Evolutionary conservation across 495 filamentous ascomycete species (phyloP), one percentile per base, ranked within the genome.

Genomic region (Talaromyces ruber): DNA sequence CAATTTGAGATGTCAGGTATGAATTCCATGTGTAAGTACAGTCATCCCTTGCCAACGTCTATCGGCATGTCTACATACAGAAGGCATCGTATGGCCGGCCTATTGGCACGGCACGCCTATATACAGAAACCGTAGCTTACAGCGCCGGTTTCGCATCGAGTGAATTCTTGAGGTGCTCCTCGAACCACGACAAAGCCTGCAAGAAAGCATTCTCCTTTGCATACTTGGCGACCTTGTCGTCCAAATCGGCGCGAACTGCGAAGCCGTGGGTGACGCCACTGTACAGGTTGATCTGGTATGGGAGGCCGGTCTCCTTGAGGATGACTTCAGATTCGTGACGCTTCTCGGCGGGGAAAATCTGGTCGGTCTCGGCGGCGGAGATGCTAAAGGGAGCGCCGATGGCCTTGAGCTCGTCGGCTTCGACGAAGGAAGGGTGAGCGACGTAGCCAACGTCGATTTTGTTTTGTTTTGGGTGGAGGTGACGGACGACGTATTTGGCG

Each of bases 131-230:
- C 43, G 21, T 2, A n/a, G 3, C 22, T 26, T n/a, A 54, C 24
- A 54, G 14, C 26, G 3, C 51, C 51, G 51, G 16, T 54, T 11
- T 54, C 8, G 26, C 51, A 24, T n/a, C 51, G 22, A 54, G 51
- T 54, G 22, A 57, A 18, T 57, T 45, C 32, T 43, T 24, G 2
- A 59, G 26, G 24, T 78, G 74, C 70, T 82, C 72, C 64, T 88
- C 81, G 68, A 95, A 94, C 91, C 92, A 96, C 53, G 72, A 68
- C 52, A 92, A 79, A 59, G 91, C 90, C 78, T 95, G 91, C 60
- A 80, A 68, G 69, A 94, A 94, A 26, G 91, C 91, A 76, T 88
- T 84, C 78, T 97, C 90, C 82, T 92, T 93, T 55, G 90, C 88
- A 64, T 80, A 94, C 79, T 86, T 90, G 71, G 83, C 72, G 47